A percentile compares a stretch with the other conserved stretches of the same genome.
These are phyloP conservation scores for Arthrobotrys pseudoclavata DNA, from an alignment of 2,329 filamentous ascomycete species.

Conservation along the genomic window DNA sequence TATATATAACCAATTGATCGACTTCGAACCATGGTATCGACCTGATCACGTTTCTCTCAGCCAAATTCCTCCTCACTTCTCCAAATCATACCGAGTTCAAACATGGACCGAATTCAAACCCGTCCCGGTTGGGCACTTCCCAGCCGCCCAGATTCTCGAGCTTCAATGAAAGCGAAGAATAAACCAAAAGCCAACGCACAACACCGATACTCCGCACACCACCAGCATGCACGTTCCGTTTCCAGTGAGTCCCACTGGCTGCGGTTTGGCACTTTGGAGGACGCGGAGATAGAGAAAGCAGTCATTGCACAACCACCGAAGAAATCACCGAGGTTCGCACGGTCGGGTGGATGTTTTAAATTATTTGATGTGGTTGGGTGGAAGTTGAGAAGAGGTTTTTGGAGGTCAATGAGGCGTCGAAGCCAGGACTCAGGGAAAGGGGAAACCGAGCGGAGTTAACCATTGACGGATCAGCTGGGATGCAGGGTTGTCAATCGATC, in stretches of 20 bases:
- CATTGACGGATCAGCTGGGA: constrained; percentile 13
- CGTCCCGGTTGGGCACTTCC: constrained; percentile 34
- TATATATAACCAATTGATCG: constrained; percentile 43
- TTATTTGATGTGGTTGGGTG: constrained; percentile 47
- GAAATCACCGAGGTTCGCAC: constrained; percentile 22
- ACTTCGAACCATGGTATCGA: constrained; percentile 41
- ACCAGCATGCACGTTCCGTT: constrained; percentile 51
- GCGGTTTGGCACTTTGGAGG: constrained; percentile 50
- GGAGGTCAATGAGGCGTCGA: constrained; percentile 14
- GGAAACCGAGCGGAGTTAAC: constrained; percentile 13
- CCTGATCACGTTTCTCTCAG: constrained; percentile 26
- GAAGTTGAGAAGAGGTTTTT: constrained; percentile 35
- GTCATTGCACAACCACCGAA: constrained; percentile 5
- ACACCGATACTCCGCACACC: constrained; percentile 36
- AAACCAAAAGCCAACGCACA: constrained; percentile 42
- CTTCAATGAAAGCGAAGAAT: constrained; percentile 28
- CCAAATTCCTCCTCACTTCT: constrained; percentile 13
- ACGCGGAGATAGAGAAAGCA: constrained; percentile 25
- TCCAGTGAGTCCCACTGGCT: constrained; percentile 58
- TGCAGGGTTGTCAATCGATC: constrained; percentile 23
- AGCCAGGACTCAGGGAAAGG: constrained; percentile 22
- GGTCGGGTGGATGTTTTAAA: constrained; percentile 43
- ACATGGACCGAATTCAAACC: constrained; percentile 34
- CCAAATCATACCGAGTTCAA: background rate
- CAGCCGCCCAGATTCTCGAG: constrained; percentile 48